Conservation (phyloP, 371 early-diverging fungal genomes). For the Haplosporangium sp. region DNA sequence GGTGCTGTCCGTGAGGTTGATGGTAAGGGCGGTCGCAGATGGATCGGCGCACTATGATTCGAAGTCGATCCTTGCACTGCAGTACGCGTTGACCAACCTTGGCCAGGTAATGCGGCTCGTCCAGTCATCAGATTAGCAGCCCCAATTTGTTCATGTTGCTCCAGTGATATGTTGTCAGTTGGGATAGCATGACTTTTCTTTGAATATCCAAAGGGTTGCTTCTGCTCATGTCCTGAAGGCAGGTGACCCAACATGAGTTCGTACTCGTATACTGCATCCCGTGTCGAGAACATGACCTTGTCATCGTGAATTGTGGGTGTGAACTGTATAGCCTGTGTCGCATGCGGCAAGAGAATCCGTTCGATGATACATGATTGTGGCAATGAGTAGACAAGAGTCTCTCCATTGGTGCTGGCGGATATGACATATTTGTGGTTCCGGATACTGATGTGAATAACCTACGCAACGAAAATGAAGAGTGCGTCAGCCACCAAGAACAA, state of each 20-base stretch:
- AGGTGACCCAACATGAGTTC: constrained; percentile 36
- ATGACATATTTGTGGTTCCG: constrained; percentile 30
- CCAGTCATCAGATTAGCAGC: too few species aligned
- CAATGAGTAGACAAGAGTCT: constrained; percentile 42
- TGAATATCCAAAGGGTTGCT: neutral
- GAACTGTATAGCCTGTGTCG: constrained; percentile 47
- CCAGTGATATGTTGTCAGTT: neutral
- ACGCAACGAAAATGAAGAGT: neutral
- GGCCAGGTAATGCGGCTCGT: too few species aligned
- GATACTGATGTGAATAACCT: constrained; percentile 49
- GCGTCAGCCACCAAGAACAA: neutral
- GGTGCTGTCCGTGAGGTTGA: constrained; percentile 8
- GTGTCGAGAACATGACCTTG: constrained; percentile 54
- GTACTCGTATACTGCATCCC: constrained; percentile 53
- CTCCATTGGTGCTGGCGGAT: constrained; percentile 50
- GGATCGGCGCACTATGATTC: neutral
- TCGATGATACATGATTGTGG: constrained; percentile 24
- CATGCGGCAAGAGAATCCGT: constrained; percentile 43
- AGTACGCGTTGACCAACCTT: neutral
- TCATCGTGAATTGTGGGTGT: constrained; percentile 45
- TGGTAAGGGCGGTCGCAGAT: constrained; percentile 7
- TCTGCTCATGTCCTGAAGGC: constrained; percentile 5
- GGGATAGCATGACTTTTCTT: neutral
- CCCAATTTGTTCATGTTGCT: neutral
- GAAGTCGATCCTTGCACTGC: neutral